phyloP scores from a whole-genome alignment of 2,329 filamentous ascomycete genomes.

The Apiospora arundinis region DNA sequence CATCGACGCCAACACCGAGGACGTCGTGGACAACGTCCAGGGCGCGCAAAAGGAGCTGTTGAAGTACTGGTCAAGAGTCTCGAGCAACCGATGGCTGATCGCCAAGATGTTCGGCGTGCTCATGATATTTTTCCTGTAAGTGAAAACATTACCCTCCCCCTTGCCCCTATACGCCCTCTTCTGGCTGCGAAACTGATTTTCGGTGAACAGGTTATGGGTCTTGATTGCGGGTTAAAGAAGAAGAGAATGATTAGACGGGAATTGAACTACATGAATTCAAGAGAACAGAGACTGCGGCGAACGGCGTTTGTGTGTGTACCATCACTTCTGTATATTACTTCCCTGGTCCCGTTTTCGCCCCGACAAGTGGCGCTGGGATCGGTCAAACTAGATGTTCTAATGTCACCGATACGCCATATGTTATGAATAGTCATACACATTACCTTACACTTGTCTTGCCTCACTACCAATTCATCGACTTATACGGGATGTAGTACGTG shows the following conservation, averaged over 20 bases:
- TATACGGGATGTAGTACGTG: not conserved
- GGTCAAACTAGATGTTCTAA: slow-evolving; percentile 20
- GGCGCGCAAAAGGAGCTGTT: slow-evolving; percentile 93
- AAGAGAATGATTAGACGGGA: slow-evolving; percentile 15
- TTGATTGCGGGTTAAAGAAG: slow-evolving; percentile 61
- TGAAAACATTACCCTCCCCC: slow-evolving; percentile 26
- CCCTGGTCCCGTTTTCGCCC: not conserved
- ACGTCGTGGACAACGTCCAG: slow-evolving; percentile 98
- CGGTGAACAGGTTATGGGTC: slow-evolving; percentile 66
- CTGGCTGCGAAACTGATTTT: not conserved
- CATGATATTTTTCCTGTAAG: slow-evolving; percentile 87
- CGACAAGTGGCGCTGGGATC: slow-evolving; percentile 5
- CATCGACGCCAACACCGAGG: slow-evolving; percentile 96
- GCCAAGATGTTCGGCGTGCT: slow-evolving; percentile 86
- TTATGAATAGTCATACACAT: not conserved
- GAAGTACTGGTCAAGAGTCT: slow-evolving; percentile 96
- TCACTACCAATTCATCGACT: not conserved
- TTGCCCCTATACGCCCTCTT: not conserved
- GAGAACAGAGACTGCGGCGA: slow-evolving; percentile 14
- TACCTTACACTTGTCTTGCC: not conserved
- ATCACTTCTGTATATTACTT: slow-evolving; percentile 22
- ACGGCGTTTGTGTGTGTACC: slow-evolving; percentile 15
- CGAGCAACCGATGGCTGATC: slow-evolving; percentile 93
- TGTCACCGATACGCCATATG: slow-evolving; percentile 6
- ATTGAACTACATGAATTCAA: slow-evolving; percentile 13